Percentiles rank a stretch among this genome's conserved stretches.
phyloP scores from a whole-genome alignment of 164 flowering plant genomes.

The Tetrastigma voinierianum region DNA sequence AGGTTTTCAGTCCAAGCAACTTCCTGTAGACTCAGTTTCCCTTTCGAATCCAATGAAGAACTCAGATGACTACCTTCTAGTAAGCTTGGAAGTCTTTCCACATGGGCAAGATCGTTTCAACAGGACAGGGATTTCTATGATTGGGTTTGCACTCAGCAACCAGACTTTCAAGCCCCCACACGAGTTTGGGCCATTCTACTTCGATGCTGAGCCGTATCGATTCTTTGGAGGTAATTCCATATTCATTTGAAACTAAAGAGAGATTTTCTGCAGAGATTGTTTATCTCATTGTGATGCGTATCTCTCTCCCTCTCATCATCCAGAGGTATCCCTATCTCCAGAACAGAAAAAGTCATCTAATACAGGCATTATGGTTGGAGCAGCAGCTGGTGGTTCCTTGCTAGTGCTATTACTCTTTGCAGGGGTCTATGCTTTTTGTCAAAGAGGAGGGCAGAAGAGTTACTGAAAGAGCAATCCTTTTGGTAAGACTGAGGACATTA shows the following conservation, averaged over 20 bases:
- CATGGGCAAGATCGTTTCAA: constrained; percentile 37
- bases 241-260: no score
- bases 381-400: no score
- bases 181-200: not conserved
- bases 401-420: no score
- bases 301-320: no score
- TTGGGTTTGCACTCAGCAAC: not conserved
- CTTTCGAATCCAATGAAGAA: constrained; percentile 35
- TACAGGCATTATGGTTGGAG: no score
- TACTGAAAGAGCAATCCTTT: no score
- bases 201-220: not conserved
- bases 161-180: no score
- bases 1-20: not conserved
- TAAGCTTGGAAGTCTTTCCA: constrained; percentile 43
- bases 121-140: constrained; percentile 17
- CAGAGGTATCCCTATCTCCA: no score
- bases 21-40: constrained; percentile 26
- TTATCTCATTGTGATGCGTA: not conserved
- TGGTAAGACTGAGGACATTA: no score
- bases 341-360: constrained; percentile 9
- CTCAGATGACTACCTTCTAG: constrained; percentile 27
- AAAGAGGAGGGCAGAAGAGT: no score
- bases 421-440: no score
- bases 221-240: constrained; percentile 12
- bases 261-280: no score